These are phyloP conservation scores for Cordia subcordata DNA, from an alignment of 257 asterid species.

Conservation along the genomic window DNA sequence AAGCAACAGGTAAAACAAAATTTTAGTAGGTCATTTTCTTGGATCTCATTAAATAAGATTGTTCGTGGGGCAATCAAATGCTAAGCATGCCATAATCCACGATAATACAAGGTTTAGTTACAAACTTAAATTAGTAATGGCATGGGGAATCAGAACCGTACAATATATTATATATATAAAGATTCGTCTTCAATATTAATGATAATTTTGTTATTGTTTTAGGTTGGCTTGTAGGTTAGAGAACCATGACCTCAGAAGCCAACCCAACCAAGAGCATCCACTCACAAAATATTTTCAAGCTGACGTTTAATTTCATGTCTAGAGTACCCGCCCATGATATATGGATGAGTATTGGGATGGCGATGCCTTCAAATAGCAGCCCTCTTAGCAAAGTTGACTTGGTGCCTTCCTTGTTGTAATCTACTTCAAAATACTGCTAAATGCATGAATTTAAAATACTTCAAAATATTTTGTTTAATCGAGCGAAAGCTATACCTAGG, in stretches of 20 bases:
- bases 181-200: not conserved
- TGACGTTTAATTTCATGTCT: constrained; percentile 1
- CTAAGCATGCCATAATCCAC: not conserved
- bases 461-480: too few relatives aligned
- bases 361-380: not conserved
- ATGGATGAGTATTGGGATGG: not conserved
- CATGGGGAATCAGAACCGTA: too few relatives aligned
- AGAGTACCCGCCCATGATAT: too few relatives aligned
- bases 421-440: too few relatives aligned
- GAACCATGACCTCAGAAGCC: not conserved
- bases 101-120: not conserved
- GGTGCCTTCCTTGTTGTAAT: not conserved
- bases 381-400: not conserved
- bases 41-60: not conserved
- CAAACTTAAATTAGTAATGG: not conserved
- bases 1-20: too few relatives aligned
- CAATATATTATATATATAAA: too few relatives aligned
- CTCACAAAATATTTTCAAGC: not conserved
- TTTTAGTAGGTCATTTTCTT: not conserved
- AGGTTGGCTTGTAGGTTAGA: not conserved
- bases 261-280: not conserved
- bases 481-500: too few relatives aligned
- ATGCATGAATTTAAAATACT: too few relatives aligned
- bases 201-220: not conserved
- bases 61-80: not conserved